Evolutionary conservation across 2,329 filamentous ascomycete species (phyloP).

Genomic region (Emydomyces testavorans): DNA sequence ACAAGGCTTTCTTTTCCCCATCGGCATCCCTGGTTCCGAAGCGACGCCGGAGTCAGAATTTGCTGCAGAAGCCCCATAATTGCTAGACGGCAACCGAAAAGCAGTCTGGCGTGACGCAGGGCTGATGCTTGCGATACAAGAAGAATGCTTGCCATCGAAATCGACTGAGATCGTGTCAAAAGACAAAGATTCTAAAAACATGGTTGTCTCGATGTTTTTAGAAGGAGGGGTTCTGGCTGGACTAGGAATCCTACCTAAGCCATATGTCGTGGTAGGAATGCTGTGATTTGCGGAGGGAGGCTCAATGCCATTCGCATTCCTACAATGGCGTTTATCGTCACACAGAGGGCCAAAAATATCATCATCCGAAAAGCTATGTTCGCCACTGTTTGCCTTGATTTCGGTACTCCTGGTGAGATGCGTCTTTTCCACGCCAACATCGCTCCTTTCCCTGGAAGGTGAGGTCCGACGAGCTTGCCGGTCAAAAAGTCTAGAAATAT

Average conservation of each 20-base stretch:
- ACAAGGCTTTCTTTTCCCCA: slow-evolving; percentile 6
- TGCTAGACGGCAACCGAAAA: not conserved
- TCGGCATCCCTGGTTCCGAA: slow-evolving; percentile 7
- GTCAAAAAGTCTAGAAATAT: not conserved
- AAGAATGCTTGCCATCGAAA: not conserved
- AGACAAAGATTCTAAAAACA: not conserved
- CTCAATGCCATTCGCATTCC: not conserved
- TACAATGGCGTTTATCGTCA: not conserved
- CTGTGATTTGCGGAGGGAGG: not conserved
- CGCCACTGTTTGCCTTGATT: not conserved
- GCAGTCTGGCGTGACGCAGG: not conserved
- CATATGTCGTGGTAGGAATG: not conserved
- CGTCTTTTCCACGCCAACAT: not conserved
- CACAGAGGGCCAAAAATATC: not conserved
- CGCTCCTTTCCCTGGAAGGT: not conserved
- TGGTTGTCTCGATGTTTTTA: not conserved
- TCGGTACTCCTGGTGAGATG: not conserved
- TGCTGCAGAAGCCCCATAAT: not conserved
- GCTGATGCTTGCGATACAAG: not conserved
- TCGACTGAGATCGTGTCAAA: not conserved
- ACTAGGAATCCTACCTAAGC: not conserved
- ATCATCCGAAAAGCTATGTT: not conserved
- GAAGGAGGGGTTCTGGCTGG: not conserved
- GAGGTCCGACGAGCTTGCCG: not conserved
- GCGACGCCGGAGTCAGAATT: not conserved